Evolutionary conservation across 306 rosid genomes (phyloP), one percentile per base, ranked within the genome.

Genomic region (Erythrophleum fordii): DNA sequence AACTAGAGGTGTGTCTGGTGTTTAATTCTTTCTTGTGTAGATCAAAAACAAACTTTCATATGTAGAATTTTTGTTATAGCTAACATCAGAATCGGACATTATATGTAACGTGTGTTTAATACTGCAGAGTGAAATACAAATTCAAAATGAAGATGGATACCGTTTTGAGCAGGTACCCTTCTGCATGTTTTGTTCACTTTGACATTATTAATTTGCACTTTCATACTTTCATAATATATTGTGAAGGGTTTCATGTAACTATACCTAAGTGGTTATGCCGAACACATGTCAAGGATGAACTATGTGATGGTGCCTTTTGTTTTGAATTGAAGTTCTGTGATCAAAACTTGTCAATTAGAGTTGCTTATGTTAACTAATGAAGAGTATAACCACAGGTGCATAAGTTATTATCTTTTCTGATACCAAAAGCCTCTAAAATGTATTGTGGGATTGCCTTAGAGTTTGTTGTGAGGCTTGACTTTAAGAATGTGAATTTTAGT

Each of bases 161-260:
- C 99, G 99, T 51, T 81, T 82, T 73, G 99, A 93, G 79, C 99
- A 93, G 99, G 99, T 95, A 83, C 61, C 42, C 62, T 80, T 53
- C 20, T 42, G 82, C 25, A 42, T 31, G 52, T 67, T 42, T 31
- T 55, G 29, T 73, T 83, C 62, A 59, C 82, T 25, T 62, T 80
- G 69, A 56, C 42, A n/a, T 75, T 29, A 51, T 69, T 79, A 64
- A 60, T 76, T 84, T 85, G 82, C 77, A 46, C 56, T 52, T 80
- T 72, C 55, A 45, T 37, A n/a, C 82, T 53, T 75, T 83, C 51
- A 53, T 53, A 22, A 23, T 16, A 6, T 55, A 45, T 76, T 14
- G 13, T 72, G 11, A 73, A 74, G 70, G 76, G 41, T 58, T 77
- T 60, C 52, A 2, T 69, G 80, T 73, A 67, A 46, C 72, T 82